Evolutionary conservation across 768 basidiomycete species (phyloP).

Genomic region (Suillus cothurnatus): DNA sequence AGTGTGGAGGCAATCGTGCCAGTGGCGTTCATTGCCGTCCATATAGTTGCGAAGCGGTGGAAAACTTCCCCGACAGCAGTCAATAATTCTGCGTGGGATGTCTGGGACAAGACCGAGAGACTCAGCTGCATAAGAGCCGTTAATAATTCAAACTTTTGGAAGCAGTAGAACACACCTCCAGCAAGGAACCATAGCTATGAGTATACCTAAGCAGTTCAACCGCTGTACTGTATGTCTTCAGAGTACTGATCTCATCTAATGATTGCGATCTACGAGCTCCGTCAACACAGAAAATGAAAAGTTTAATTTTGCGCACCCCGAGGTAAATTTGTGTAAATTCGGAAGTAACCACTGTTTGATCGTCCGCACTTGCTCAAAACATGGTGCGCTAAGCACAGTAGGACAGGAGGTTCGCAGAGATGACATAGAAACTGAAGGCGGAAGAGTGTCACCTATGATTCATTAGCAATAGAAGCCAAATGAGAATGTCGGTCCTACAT

Average conservation of each 20-base stretch:
- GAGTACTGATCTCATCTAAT: conserved; percentile 38
- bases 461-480: conserved; percentile 6
- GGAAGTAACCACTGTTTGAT: conserved; percentile 79
- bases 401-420: conserved; percentile 46
- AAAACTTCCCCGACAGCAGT: conserved; percentile 69
- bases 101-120: conserved; percentile 54
- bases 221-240: conserved; percentile 57
- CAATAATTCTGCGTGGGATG: conserved; percentile 53
- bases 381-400: conserved; percentile 53
- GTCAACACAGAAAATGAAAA: neutral
- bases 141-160: conserved; percentile 1
- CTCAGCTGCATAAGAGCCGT: conserved; percentile 45
- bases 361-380: conserved; percentile 74
- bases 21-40: conserved; percentile 75
- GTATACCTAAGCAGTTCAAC: conserved; percentile 62
- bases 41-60: conserved; percentile 70
- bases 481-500: conserved; percentile 20
- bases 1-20: conserved; percentile 58
- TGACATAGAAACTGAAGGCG: conserved; percentile 37
- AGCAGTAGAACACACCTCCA: conserved; percentile 51
- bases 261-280: conserved; percentile 28
- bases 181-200: conserved; percentile 66
- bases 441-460: conserved; percentile 35
- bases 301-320: conserved; percentile 37
- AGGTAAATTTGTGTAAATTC: conserved; percentile 54